Percentiles rank a stretch among this genome's conserved stretches.
Evolutionary conservation across 371 early-diverging fungal species (phyloP).

Genomic region (Actinomortierella ambigua): DNA sequence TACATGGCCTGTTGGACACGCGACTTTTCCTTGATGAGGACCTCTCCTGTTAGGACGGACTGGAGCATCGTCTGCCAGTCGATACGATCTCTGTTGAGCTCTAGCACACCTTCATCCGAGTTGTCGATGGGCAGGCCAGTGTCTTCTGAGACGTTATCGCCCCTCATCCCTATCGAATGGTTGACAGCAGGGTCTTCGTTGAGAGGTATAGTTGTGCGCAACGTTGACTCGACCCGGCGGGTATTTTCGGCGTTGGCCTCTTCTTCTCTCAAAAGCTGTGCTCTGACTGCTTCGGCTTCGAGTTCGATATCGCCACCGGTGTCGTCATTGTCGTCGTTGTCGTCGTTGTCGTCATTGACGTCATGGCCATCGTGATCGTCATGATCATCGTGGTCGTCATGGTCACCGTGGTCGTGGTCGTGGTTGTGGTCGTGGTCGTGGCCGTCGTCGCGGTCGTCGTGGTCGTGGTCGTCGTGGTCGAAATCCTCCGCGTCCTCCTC

Average conservation of each 20-base stretch:
- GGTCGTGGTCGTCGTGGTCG: constrained; percentile 24
- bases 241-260: not conserved
- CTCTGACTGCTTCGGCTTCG: constrained; percentile 9
- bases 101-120: constrained; percentile 43
- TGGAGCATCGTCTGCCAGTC: constrained; percentile 89
- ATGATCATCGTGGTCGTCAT: too few species aligned
- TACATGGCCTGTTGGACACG: constrained; percentile 64
- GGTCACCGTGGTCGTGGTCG: not conserved
- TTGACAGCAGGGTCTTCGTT: not conserved
- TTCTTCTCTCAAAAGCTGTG: not conserved
- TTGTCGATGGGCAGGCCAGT: constrained; percentile 26
- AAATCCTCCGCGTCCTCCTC: constrained; percentile 17
- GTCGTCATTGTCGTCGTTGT: constrained; percentile 21
- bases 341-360: constrained; percentile 8
- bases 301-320: constrained; percentile 1
- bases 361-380: not conserved
- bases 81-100: constrained; percentile 69
- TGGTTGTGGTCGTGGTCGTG: constrained; percentile 10
- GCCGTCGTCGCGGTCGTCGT: too few species aligned
- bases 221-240: not conserved
- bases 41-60: constrained; percentile 84
- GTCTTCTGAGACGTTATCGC: constrained; percentile 1
- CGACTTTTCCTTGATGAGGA: constrained; percentile 83
- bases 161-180: not conserved
- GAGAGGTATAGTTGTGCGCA: not conserved